phyloP scores from a whole-genome alignment of 169 alveolate genomes.

The Plasmodium inui region DNA sequence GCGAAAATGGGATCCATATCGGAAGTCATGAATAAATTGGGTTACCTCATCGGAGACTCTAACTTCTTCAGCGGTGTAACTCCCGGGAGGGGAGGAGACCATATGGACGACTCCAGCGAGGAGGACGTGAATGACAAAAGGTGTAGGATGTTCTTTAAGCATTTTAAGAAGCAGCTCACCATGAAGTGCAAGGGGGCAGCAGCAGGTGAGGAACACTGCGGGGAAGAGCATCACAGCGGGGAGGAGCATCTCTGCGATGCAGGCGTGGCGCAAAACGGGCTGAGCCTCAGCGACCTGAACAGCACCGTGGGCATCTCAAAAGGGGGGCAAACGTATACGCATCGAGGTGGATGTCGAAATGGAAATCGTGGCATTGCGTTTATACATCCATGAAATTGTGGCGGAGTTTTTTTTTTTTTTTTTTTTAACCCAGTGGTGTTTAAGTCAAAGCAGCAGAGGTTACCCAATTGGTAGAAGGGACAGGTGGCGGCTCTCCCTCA shows the following conservation, averaged over 20 bases:
- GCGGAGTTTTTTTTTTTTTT: not conserved
- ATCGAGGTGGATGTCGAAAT: not conserved
- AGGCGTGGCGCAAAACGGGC: not conserved
- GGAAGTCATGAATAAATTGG: not conserved
- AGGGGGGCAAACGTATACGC: not conserved
- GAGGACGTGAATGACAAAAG: constrained; percentile 40
- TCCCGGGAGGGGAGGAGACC: not conserved
- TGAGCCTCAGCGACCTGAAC: constrained; percentile 49
- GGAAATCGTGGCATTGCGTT: not conserved
- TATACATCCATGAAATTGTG: not conserved
- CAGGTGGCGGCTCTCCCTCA: not conserved
- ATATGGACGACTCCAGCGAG: not conserved
- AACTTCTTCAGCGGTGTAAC: not conserved
- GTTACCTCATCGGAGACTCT: not conserved
- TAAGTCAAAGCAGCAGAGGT: not conserved
- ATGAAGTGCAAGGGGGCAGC: constrained; percentile 19
- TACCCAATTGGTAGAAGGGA: not conserved
- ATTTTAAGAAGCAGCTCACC: constrained; percentile 48
- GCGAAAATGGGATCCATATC: not conserved
- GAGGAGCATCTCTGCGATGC: not conserved
- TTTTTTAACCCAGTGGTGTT: no score
- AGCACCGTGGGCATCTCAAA: constrained; percentile 37
- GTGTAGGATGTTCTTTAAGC: constrained; percentile 57
- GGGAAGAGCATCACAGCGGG: not conserved
- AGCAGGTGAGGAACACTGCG: not conserved